These are phyloP conservation scores for Agastache rugosa DNA, from an alignment of 257 asterid species.

Conservation along the genomic window DNA sequence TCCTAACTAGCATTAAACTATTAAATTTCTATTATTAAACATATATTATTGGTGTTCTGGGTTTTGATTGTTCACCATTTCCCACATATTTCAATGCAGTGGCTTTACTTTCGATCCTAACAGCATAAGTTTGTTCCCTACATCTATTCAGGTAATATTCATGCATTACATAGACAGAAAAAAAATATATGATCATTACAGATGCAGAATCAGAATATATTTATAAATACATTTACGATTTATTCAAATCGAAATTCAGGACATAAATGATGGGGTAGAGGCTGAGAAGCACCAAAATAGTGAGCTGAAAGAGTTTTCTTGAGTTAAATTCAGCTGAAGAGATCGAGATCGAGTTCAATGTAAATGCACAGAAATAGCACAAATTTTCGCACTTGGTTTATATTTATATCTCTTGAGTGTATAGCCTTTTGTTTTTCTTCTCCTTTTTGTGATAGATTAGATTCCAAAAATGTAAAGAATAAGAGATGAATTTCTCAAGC, in stretches of 20 bases:
- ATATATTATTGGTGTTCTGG: not conserved
- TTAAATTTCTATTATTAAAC: not conserved
- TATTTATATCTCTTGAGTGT: slow-evolving; percentile 35
- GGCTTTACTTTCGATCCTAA: slow-evolving; percentile 61
- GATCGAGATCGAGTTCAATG: slow-evolving; percentile 37
- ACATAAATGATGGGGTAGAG: slow-evolving; percentile 39
- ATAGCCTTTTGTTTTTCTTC: slow-evolving; percentile 29
- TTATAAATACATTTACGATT: not conserved
- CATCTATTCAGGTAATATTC: slow-evolving; percentile 52
- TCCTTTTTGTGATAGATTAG: not conserved
- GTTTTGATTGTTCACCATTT: not conserved
- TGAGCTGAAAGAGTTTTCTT: slow-evolving; percentile 37
- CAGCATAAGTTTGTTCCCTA: slow-evolving; percentile 74
- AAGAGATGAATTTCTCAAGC: slow-evolving; percentile 30
- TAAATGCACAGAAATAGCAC: slow-evolving; percentile 51
- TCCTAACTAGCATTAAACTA: not conserved
- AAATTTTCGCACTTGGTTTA: slow-evolving; percentile 33
- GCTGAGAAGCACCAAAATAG: slow-evolving; percentile 46
- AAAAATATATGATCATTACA: too few species aligned
- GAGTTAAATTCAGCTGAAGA: not conserved
- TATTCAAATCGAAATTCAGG: slow-evolving; percentile 49
- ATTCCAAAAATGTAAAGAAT: slow-evolving; percentile 29
- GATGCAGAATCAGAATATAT: not conserved
- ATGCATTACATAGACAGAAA: not conserved
- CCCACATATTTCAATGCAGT: slow-evolving; percentile 49